A percentile compares a stretch with the other conserved stretches of the same genome.
phyloP scores from a whole-genome alignment of 2,329 filamentous ascomycete genomes.

The Cladosporium austrohemisphaericum region DNA sequence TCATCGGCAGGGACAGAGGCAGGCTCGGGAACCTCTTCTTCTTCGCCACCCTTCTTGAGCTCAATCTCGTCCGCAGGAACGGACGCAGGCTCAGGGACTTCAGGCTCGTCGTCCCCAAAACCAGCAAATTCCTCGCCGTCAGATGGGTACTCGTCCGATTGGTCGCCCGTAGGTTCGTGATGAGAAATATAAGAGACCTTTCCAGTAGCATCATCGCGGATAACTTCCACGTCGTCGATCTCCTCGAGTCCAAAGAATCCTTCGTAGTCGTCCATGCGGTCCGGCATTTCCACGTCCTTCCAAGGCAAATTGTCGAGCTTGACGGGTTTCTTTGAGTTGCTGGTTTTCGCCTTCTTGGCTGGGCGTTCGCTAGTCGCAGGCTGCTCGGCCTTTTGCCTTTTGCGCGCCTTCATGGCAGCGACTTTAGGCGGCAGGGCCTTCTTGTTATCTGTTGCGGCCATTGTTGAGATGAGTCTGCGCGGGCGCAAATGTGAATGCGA shows the following conservation, averaged over 20 bases:
- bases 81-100: slow-evolving; percentile 25
- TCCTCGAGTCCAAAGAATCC: slow-evolving; percentile 92
- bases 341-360: slow-evolving; percentile 19
- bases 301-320: slow-evolving; percentile 55
- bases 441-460: slow-evolving; percentile 30
- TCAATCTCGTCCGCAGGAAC: slow-evolving; percentile 21
- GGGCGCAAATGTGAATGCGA: neutral
- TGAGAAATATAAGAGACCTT: slow-evolving; percentile 37
- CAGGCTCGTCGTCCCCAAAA: slow-evolving; percentile 46
- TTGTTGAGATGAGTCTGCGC: slow-evolving; percentile 6
- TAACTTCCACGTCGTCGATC: slow-evolving; percentile 84
- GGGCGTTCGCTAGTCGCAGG: slow-evolving; percentile 11
- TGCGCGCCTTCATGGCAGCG: slow-evolving; percentile 39
- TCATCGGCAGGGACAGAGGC: slow-evolving; percentile 27
- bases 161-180: slow-evolving; percentile 28
- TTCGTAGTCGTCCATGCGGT: slow-evolving; percentile 81
- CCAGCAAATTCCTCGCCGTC: slow-evolving; percentile 61
- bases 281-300: slow-evolving; percentile 64
- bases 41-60: slow-evolving; percentile 21
- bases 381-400: slow-evolving; percentile 40
- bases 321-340: slow-evolving; percentile 29
- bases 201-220: slow-evolving; percentile 55
- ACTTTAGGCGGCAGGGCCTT: slow-evolving; percentile 38
- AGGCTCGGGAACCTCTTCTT: slow-evolving; percentile 25
- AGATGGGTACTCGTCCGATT: slow-evolving; percentile 22